Evolutionary conservation across 2,329 filamentous ascomycete genomes (phyloP), one percentile per base, ranked within the genome.

Genomic region (Blumeria graminis): DNA sequence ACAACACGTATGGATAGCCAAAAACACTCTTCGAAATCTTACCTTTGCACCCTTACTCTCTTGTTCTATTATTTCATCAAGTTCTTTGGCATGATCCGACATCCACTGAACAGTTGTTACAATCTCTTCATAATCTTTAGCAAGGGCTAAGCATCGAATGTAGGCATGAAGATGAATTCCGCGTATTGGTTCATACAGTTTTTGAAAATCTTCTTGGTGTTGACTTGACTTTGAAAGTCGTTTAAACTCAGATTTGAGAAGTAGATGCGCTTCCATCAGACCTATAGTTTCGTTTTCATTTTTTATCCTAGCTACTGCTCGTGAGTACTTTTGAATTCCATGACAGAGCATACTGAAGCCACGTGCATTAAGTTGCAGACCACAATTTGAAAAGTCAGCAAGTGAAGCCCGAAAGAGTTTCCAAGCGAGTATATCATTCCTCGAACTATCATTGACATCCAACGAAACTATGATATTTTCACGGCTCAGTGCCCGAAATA

Each of bases 81-180:
- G 54, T n/a, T 61, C 59, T 6, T 65, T 63, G 67, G 73, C 73
- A 60, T 78, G 67, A 28, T 67, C 61, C 0, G 75, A 67, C 60
- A 82, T 75, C 80, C 81, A 88, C 34, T 69, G 66, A 13, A 82
- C 67, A 5, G 81, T 67, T 3, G 69, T 69, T 5, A 75, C 71
- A 64, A 86, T 77, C 54, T 75, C 77, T 1, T 74, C 68, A 53
- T 72, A 71, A 60, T 86, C 78, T 38, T 74, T 74, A n/a, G 79
- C 66, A 55, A 75, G 73, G 0, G 76, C 82, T 22, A 87, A 69
- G 0, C 77, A 73, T 51, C 80, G 73, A 65, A 87, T 73, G 63
- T 84, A 83, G 1, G 71, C 69, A 61, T 83, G 77, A 1, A 78
- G 63, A 39, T 73, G 67, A 18, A 67, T 67, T 6, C 74, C 72